Evolutionary conservation across 176 grass and related monocot genomes (phyloP), one percentile per base, ranked within the genome.

Genomic region (Dendrocalamus sinicus): DNA sequence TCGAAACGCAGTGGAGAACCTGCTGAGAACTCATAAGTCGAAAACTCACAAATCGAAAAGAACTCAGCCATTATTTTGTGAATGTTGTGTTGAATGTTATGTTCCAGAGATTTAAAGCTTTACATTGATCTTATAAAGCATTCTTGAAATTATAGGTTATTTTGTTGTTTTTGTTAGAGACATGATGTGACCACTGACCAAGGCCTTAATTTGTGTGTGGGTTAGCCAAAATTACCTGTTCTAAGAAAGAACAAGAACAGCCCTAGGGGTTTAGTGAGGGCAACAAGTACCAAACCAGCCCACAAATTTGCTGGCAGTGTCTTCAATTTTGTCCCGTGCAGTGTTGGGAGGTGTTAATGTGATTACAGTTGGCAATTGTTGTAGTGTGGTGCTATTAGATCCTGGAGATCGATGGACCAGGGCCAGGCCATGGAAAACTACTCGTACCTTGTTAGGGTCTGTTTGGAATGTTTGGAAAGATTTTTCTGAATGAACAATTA

Each of bases 301-400:
- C 32, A 9, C 50, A 8, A 22, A 61, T 61, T 45, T 61, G 55
- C 44, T 22, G 15, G 57, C 53, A 22, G 46, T 16, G 20, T 43
- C 46, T 76, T 55, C 1, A 26, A 14, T 43, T 77, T 58, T 40
- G 74, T 55, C 52, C 73, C n/a, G 16, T 76, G 51, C 30, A 39
- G 8, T 22, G 30, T 66, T 52, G 14, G 52, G 39, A 16, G 59
- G 17, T 76, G 53, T 51, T 39, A 44, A 75, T 48, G 50, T 59
- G 74, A 7, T 77, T 46, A 57, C 73, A 68, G 37, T 77, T 54
- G 73, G 72, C 73, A 76, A 8, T 14, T 32, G 22, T 75, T 52
- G 41, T 39, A 75, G 22, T 44, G 3, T 52, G 72, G 14, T 28
- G 2, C 63, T 7, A 19, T 55, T 24, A 39, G 57, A 16, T 39